Evolutionary conservation across 169 alveolate genomes (phyloP).

Genomic region (Ichthyophthirius multifiliis): DNA sequence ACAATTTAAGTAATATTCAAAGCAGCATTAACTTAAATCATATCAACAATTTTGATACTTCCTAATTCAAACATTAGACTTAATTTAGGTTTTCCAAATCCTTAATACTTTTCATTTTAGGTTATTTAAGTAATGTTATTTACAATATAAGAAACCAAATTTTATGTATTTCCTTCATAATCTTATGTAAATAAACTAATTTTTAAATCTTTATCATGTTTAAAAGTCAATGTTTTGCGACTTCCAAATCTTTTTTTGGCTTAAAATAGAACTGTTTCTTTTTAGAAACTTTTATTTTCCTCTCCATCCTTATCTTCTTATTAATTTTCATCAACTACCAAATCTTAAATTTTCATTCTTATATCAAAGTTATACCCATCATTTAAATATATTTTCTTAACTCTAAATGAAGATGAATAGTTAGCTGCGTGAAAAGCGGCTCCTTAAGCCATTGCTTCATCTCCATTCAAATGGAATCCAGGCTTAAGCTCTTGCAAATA

Average conservation of each 20-base stretch:
- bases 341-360: slow-evolving; percentile 1
- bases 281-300: slow-evolving; percentile 42
- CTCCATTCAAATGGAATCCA: slow-evolving; percentile 82
- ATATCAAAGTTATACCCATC: slow-evolving; percentile 22
- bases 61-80: slow-evolving; percentile 48
- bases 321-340: background rate
- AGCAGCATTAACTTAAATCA: slow-evolving; percentile 1
- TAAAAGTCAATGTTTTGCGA: slow-evolving; percentile 31
- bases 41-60: slow-evolving; percentile 38
- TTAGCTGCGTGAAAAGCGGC: slow-evolving; percentile 77
- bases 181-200: slow-evolving; percentile 26
- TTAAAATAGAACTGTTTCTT: slow-evolving; percentile 32
- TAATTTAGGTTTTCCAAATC: slow-evolving; percentile 40
- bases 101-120: slow-evolving; percentile 28
- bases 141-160: slow-evolving; percentile 21
- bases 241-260: slow-evolving; percentile 45
- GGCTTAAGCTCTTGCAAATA: slow-evolving; percentile 43
- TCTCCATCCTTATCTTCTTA: slow-evolving; percentile 15
- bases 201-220: slow-evolving; percentile 45
- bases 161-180: slow-evolving; percentile 10
- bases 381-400: slow-evolving; percentile 40
- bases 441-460: slow-evolving; percentile 82
- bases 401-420: slow-evolving; percentile 60
- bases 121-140: slow-evolving; percentile 43
- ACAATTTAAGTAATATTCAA: background rate